Percentiles rank a stretch among this genome's conserved stretches.
Conservation (phyloP, 257 asterid species). For the Datura wrightii region DNA sequence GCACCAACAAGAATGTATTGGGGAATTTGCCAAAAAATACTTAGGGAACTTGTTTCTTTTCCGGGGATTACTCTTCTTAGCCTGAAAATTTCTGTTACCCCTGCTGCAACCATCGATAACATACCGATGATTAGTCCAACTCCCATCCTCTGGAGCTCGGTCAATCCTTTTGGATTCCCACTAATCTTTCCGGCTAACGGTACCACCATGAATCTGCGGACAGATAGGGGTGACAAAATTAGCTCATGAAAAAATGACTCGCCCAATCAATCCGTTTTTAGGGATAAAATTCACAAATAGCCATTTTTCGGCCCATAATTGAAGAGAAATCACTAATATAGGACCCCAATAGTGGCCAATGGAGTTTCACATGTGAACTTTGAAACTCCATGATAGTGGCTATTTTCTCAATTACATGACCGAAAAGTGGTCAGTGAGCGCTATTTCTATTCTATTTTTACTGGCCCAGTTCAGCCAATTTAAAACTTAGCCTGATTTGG, state of each 20-base stretch:
- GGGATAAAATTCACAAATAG: not conserved
- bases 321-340: too few species aligned
- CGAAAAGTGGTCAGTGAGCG: not conserved
- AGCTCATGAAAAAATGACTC: not conserved
- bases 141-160: slow-evolving; percentile 90
- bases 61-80: slow-evolving; percentile 48
- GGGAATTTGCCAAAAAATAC: slow-evolving; percentile 77
- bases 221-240: not conserved
- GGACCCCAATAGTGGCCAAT: too few species aligned
- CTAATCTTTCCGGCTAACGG: slow-evolving; percentile 55
- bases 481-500: not conserved
- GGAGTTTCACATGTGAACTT: not conserved
- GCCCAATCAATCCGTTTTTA: not conserved
- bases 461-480: too few species aligned
- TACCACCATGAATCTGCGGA: slow-evolving; percentile 44
- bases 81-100: slow-evolving; percentile 51
- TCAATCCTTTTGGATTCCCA: slow-evolving; percentile 61
- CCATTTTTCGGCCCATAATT: not conserved
- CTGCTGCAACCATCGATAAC: slow-evolving; percentile 76
- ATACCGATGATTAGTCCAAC: slow-evolving; percentile 69
- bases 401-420: not conserved
- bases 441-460: too few species aligned
- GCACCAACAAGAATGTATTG: slow-evolving; percentile 79
- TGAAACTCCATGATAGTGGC: not conserved
- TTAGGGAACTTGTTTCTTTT: slow-evolving; percentile 47